These are phyloP conservation scores for Cantharellus anzutake DNA, from an alignment of 768 basidiomycete species.

Conservation along the genomic window DNA sequence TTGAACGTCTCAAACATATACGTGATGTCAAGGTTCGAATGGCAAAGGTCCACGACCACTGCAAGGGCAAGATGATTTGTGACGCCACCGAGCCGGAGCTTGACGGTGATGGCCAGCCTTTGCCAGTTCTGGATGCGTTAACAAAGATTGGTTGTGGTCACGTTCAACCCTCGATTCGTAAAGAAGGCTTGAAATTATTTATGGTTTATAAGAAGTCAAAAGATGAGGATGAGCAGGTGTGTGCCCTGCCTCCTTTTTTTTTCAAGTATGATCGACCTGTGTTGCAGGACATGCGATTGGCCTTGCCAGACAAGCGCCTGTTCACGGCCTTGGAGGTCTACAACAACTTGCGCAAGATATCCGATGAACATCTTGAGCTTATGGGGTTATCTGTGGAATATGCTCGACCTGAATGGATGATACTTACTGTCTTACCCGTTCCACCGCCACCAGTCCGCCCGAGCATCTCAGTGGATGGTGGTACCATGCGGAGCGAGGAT, in stretches of 20 bases:
- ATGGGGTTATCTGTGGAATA: constrained; percentile 91
- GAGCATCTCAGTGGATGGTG: constrained; percentile 92
- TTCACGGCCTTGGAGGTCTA: constrained; percentile 82
- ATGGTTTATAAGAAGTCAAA: constrained; percentile 88
- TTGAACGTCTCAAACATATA: constrained; percentile 71
- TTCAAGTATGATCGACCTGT: constrained; percentile 2
- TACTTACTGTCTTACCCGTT: constrained; percentile 90
- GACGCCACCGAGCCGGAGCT: constrained; percentile 80
- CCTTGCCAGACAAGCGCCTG: constrained; percentile 65
- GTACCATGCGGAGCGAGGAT: constrained; percentile 91
- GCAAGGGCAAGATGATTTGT: constrained; percentile 78
- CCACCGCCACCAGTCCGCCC: constrained; percentile 97
- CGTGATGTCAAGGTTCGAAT: constrained; percentile 76
- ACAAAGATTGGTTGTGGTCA: constrained; percentile 96
- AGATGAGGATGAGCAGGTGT: constrained; percentile 76
- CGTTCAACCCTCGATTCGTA: constrained; percentile 70
- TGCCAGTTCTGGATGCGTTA: constrained; percentile 32
- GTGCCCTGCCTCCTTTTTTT: constrained; percentile 16
- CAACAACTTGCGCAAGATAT: constrained; percentile 89
- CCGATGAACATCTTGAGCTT: constrained; percentile 67
- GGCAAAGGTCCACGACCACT: constrained; percentile 68
- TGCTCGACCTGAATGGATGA: constrained; percentile 99
- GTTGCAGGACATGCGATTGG: constrained; percentile 51
- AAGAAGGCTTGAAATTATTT: constrained; percentile 89
- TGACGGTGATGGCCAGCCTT: constrained; percentile 40